phyloP scores from a whole-genome alignment of 805 yeast species.

The Sungouiella blattae region DNA sequence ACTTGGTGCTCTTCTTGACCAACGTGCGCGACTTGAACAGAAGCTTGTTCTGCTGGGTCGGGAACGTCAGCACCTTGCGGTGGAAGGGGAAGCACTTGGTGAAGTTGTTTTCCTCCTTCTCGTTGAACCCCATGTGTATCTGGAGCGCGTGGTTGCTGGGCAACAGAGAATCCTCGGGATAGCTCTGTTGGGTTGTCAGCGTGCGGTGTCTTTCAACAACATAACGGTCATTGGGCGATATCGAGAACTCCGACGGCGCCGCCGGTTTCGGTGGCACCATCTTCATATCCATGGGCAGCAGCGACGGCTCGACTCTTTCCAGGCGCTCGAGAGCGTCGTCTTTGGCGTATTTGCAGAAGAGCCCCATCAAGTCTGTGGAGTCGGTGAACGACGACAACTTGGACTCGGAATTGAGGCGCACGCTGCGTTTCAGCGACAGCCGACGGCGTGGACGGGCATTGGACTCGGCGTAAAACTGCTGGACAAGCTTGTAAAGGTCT shows the following conservation, averaged over 20 bases:
- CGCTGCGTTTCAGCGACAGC: slow-evolving; percentile 4
- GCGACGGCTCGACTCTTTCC: too few species aligned
- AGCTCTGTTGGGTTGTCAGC: not conserved
- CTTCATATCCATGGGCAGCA: too few species aligned
- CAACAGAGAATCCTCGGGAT: not conserved
- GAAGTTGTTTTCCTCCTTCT: slow-evolving; percentile 59
- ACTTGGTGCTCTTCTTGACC: slow-evolving; percentile 25
- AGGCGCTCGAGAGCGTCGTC: slow-evolving; percentile 20
- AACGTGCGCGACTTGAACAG: slow-evolving; percentile 19
- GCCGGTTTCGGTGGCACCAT: too few species aligned
- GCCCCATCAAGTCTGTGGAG: slow-evolving; percentile 27
- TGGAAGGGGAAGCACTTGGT: slow-evolving; percentile 82
- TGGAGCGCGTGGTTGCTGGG: not conserved
- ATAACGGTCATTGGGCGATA: too few species aligned
- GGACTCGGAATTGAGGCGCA: not conserved
- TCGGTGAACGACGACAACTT: not conserved
- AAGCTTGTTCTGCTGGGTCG: slow-evolving; percentile 49
- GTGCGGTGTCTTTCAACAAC: too few species aligned
- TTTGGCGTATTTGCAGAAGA: slow-evolving; percentile 40
- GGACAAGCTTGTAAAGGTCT: slow-evolving; percentile 26
- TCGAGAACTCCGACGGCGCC: too few species aligned
- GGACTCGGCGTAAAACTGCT: slow-evolving; percentile 12
- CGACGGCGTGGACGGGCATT: slow-evolving; percentile 1
- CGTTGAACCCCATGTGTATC: slow-evolving; percentile 16
- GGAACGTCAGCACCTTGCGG: slow-evolving; percentile 54